Evolutionary conservation across 176 grass and related monocot species (phyloP).

Genomic region (Oropetium thomaeum): DNA sequence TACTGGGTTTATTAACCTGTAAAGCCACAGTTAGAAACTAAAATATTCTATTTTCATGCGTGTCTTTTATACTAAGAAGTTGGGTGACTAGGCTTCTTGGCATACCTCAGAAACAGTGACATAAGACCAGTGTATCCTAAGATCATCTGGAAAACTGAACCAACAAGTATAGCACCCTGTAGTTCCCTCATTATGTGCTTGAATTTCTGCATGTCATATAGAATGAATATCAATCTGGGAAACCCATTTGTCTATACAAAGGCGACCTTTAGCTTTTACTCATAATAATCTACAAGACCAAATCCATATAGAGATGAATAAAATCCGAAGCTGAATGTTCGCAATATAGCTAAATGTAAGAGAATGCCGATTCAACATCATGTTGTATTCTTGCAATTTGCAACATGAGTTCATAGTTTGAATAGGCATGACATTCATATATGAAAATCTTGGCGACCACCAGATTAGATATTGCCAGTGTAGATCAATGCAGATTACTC

Average conservation of each 20-base stretch:
- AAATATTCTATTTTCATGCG: slow-evolving; percentile 7
- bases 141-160: slow-evolving; percentile 94
- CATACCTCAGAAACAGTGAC: slow-evolving; percentile 94
- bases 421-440: not conserved
- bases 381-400: slow-evolving; percentile 8
- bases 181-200: slow-evolving; percentile 99
- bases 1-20: slow-evolving; percentile 95
- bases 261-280: slow-evolving; percentile 5
- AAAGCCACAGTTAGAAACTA: not conserved
- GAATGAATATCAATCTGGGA: slow-evolving; percentile 4
- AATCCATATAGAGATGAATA: not conserved
- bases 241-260: slow-evolving; percentile 7
- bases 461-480: not conserved
- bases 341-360: slow-evolving; percentile 5
- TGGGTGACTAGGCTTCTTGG: not conserved
- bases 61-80: slow-evolving; percentile 16
- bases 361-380: not conserved
- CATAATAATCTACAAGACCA: not conserved
- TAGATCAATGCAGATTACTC: not conserved
- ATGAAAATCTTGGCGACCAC: not conserved
- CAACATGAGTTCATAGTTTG: not conserved
- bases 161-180: slow-evolving; percentile 91
- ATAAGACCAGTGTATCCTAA: slow-evolving; percentile 96
- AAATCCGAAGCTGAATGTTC: slow-evolving; percentile 11
- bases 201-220: slow-evolving; percentile 85